phyloP scores from a whole-genome alignment of 305 asterid species.

The Striga hermonthica region DNA sequence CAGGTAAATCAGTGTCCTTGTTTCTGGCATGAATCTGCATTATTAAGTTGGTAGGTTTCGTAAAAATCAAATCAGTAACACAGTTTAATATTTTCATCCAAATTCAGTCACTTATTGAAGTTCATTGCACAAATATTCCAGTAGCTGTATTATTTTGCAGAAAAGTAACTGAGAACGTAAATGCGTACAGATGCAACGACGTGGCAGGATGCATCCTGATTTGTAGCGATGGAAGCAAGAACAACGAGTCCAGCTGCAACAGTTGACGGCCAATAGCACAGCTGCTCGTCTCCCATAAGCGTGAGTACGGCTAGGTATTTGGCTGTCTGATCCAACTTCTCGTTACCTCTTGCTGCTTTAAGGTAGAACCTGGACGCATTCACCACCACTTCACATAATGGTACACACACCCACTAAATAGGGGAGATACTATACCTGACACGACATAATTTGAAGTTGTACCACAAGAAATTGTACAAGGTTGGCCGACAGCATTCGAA shows the following conservation, averaged over 20 bases:
- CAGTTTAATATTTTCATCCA: constrained; percentile 1
- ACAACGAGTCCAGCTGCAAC: constrained; percentile 88
- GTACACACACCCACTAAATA: background rate
- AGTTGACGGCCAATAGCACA: constrained; percentile 89
- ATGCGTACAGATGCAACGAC: constrained; percentile 50
- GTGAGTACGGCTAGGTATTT: constrained; percentile 72
- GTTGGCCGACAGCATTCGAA: constrained; percentile 90
- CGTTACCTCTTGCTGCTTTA: constrained; percentile 67
- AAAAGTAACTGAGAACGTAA: constrained; percentile 8
- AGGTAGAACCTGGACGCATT: constrained; percentile 71
- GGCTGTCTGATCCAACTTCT: constrained; percentile 57
- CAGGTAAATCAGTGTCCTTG: constrained; percentile 57
- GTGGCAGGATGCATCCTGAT: constrained; percentile 54
- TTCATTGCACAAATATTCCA: constrained; percentile 4
- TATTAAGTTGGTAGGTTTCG: constrained; percentile 25
- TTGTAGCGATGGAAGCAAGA: constrained; percentile 61
- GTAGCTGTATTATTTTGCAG: background rate
- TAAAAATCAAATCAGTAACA: background rate
- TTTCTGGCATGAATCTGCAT: constrained; percentile 67
- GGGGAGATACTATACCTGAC: background rate
- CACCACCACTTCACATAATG: constrained; percentile 3
- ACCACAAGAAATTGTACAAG: constrained; percentile 83
- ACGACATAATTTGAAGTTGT: constrained; percentile 25
- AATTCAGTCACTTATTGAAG: constrained; percentile 1
- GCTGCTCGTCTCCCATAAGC: constrained; percentile 80